phyloP scores from a whole-genome alignment of 2,329 filamentous ascomycete genomes.

The Talaromyces sp. region DNA sequence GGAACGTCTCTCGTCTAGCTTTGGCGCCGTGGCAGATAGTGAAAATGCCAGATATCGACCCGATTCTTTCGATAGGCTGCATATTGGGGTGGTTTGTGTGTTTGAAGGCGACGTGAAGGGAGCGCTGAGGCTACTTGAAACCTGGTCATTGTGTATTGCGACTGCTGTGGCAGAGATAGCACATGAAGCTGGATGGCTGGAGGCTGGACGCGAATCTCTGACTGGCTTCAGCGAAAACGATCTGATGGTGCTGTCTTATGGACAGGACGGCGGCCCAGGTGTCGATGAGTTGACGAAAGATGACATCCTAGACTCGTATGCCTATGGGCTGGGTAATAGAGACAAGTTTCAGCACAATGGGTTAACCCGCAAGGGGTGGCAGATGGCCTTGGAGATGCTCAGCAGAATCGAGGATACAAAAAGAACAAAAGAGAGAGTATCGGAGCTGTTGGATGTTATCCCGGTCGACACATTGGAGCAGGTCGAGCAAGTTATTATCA shows the following conservation, averaged over 20 bases:
- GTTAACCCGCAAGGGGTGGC: slow-evolving; percentile 68
- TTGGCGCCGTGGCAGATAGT: slow-evolving; percentile 60
- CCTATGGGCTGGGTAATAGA: slow-evolving; percentile 52
- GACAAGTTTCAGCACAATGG: slow-evolving; percentile 27
- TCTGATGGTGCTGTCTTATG: slow-evolving; percentile 72
- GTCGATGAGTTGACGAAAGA: slow-evolving; percentile 63
- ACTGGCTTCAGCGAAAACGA: slow-evolving; percentile 75
- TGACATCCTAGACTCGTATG: slow-evolving; percentile 70
- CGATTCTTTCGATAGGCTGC: slow-evolving; percentile 68
- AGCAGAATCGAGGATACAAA: slow-evolving; percentile 71
- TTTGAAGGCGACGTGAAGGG: slow-evolving; percentile 78
- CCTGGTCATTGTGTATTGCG: slow-evolving; percentile 76
- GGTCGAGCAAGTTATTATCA: slow-evolving; percentile 74
- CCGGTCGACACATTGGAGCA: slow-evolving; percentile 63
- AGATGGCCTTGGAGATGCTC: slow-evolving; percentile 76
- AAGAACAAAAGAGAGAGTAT: slow-evolving; percentile 67
- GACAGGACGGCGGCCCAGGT: slow-evolving; percentile 48
- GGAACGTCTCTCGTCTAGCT: slow-evolving; percentile 64
- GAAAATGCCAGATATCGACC: slow-evolving; percentile 62
- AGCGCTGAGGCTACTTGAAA: slow-evolving; percentile 66
- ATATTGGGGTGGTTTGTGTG: slow-evolving; percentile 74
- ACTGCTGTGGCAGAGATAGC: slow-evolving; percentile 78
- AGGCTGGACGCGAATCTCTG: slow-evolving; percentile 53
- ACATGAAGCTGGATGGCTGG: slow-evolving; percentile 77
- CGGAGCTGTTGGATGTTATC: slow-evolving; percentile 67